Evolutionary conservation across 2,329 filamentous ascomycete species (phyloP), one percentile per base, ranked within the genome.

Genomic region (Pyrenophora teres): DNA sequence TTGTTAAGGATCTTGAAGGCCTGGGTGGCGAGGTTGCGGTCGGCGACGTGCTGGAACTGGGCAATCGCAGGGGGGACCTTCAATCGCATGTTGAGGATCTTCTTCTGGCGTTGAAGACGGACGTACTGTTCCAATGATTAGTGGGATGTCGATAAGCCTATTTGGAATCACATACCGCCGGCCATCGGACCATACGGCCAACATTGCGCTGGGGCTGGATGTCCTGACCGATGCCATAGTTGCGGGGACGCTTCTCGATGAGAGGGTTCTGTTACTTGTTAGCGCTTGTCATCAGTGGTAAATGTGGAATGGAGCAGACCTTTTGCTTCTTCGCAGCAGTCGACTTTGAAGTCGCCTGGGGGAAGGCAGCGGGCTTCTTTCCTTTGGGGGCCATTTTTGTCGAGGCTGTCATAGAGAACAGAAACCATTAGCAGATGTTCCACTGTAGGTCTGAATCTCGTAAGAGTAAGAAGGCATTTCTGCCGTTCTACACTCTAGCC

Each of bases 321-420:
- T 97, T 99, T 73, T 85, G 84, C 89, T 97, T 99, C 90, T 97
- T 97, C 74, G 83, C 83, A 74, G 85, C 85, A 82, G 92, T 38
- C 36, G 50, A 90, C 87, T 95, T 96, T 3, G 49, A 52, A 27
- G 32, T 52, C 76, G 87, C 60, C 63, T 68, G 65, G 52, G 67
- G 67, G 65, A 70, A 70, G 52, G 94, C 94, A 82, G 94, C 92
- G 84, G 74, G 94, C 94, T 81, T 90, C 88, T 86, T 97, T 52
- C 92, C 92, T 84, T 97, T 99, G 78, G 93, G 74, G 65, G 72
- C 64, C 72, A 74, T 74, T 57, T 65, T 70, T 89, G 40, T 69
- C 60, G 90, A 89, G 94, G 91, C 94, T 97, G 84, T 97, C 92
- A 97, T 97, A 94, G 93, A 97, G 93, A 91, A 95, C 92, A 94